These are phyloP conservation scores for Curvularia lunata DNA, from an alignment of 2,329 filamentous ascomycete genomes.

Conservation along the genomic window DNA sequence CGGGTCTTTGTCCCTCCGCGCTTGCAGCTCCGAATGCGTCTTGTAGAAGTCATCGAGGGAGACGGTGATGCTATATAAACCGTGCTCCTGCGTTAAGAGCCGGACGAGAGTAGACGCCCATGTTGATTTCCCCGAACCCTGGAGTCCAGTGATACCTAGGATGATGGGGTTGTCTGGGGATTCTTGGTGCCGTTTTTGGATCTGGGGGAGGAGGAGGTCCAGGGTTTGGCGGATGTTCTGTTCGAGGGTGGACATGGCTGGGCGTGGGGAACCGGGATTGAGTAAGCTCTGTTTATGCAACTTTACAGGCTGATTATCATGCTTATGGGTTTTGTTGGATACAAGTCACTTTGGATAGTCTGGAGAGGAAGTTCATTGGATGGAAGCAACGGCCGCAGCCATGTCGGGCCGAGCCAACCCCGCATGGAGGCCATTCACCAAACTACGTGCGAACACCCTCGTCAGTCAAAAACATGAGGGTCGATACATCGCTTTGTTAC, in stretches of 20 bases:
- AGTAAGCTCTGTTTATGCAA: not conserved
- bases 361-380: constrained; percentile 1
- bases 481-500: not conserved
- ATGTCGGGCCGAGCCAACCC: constrained; percentile 16
- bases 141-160: constrained; percentile 87
- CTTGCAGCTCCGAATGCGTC: constrained; percentile 69
- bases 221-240: constrained; percentile 39
- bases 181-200: constrained; percentile 25
- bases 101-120: constrained; percentile 61
- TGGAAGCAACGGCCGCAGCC: not conserved
- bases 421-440: constrained; percentile 7
- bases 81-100: constrained; percentile 31
- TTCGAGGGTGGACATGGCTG: constrained; percentile 35
- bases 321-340: not conserved
- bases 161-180: constrained; percentile 71
- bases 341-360: constrained; percentile 4
- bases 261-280: not conserved
- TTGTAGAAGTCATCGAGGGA: constrained; percentile 86
- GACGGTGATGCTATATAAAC: constrained; percentile 40
- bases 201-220: constrained; percentile 37
- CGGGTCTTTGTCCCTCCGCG: constrained; percentile 69
- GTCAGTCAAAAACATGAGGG: not conserved
- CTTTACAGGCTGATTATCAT: not conserved
- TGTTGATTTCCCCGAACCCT: constrained; percentile 92
- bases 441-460: not conserved